Conservation (phyloP, 768 basidiomycete genomes). For the Vishniacozyma victoriae region DNA sequence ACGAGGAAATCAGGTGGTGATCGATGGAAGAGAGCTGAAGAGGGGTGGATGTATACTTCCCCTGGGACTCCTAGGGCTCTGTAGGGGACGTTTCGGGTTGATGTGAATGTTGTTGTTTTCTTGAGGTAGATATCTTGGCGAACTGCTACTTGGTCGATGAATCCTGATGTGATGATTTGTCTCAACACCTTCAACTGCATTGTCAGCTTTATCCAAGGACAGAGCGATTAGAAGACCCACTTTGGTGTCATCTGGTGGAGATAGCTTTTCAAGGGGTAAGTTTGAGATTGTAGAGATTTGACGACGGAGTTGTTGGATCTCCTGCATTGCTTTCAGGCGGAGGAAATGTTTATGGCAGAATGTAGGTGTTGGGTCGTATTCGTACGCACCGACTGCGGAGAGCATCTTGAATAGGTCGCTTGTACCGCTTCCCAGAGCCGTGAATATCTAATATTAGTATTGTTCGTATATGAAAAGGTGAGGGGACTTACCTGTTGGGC, state of each 20-base stretch:
- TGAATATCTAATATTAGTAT: constrained; percentile 57
- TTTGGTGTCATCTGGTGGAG: constrained; percentile 73
- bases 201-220: constrained; percentile 1
- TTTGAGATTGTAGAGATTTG: constrained; percentile 86
- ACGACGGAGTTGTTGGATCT: constrained; percentile 87
- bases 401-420: constrained; percentile 84
- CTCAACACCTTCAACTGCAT: constrained; percentile 79
- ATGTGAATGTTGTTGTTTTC: constrained; percentile 57
- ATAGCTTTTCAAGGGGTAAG: constrained; percentile 67
- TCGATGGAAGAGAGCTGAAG: constrained; percentile 64
- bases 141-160: constrained; percentile 91
- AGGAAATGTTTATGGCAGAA: constrained; percentile 91
- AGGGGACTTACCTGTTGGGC: constrained; percentile 61
- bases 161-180: constrained; percentile 79
- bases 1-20: constrained; percentile 80
- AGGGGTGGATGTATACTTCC: constrained; percentile 84
- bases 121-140: constrained; percentile 74
- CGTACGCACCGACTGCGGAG: constrained; percentile 94
- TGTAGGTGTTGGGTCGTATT: constrained; percentile 69
- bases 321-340: constrained; percentile 91
- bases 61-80: constrained; percentile 63
- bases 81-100: constrained; percentile 75
- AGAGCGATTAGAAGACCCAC: constrained; percentile 48
- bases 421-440: constrained; percentile 66
- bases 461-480: background rate